Conservation (phyloP, 129 eudicot genomes). For the Flaveria bidentis region DNA sequence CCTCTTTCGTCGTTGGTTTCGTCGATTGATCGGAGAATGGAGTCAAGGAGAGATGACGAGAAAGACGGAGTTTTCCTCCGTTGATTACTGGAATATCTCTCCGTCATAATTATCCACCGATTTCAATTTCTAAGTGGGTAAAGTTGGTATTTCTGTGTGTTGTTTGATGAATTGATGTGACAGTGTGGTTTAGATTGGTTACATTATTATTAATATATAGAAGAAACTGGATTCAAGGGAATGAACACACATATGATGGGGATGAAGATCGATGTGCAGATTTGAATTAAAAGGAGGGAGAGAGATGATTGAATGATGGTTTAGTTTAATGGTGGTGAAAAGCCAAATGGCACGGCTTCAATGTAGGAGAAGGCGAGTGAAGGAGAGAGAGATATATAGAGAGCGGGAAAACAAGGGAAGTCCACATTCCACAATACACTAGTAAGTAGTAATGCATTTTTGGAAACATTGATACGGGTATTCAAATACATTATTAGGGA, state of each 20-base stretch:
- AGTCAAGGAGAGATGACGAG: conserved; percentile 82
- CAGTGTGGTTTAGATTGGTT: neutral
- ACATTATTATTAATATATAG: neutral
- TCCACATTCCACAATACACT: too few relatives aligned
- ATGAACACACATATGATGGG: neutral
- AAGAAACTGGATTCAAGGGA: neutral
- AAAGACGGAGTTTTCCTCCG: conserved; percentile 68
- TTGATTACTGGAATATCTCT: conserved; percentile 21
- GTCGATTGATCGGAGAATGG: conserved; percentile 82
- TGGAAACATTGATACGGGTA: too few relatives aligned
- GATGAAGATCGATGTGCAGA: neutral
- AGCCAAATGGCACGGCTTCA: conserved; percentile 36
- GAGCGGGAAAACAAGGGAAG: neutral
- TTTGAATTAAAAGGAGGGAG: neutral
- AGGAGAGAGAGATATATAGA: neutral
- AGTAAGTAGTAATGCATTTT: too few relatives aligned
- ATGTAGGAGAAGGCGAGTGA: neutral
- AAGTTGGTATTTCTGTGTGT: too few relatives aligned
- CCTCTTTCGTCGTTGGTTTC: conserved; percentile 31
- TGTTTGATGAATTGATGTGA: too few relatives aligned
- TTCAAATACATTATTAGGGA: too few relatives aligned
- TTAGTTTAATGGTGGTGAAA: neutral
- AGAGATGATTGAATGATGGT: neutral
- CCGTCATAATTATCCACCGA: conserved; percentile 28
- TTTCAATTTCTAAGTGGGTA: too few relatives aligned